Evolutionary conservation across 2,329 filamentous ascomycete species (phyloP), one percentile per base, ranked within the genome.

Genomic region (Chaetothyriales sp.): DNA sequence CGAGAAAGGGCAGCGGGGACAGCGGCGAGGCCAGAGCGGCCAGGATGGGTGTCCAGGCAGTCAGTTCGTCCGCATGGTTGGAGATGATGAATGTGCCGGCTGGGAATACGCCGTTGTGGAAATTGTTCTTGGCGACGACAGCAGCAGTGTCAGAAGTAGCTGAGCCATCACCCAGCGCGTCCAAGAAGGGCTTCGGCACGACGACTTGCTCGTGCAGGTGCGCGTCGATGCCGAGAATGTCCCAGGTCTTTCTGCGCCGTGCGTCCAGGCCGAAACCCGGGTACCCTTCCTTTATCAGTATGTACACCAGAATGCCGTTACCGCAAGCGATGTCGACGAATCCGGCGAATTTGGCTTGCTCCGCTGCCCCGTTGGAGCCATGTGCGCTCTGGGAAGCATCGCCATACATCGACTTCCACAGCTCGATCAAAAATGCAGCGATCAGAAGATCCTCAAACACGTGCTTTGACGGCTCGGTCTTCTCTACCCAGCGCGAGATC

Each of bases 281-380:
- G 66, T 88, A 97, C 9, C 89, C 89, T 68, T 97, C 89, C 54
- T 77, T 71, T 13, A 81, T 75, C 4, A 98, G 77, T 40, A 98
- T 78, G 63, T 94, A 80, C 6, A 94, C 86, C 1, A 98, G 77
- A 2, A 98, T 73, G 1, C 92, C 92, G 63, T 97, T 98, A 1
- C 92, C 92, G 64, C 92, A 97, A 4, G 90, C 92, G 46, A 98
- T 88, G 63, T 98, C 92, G 18, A 95, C 86, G 62, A 97, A 98
- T 0, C 90, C 89, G 0, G 88, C 86, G 61, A 95, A 95, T 5
- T 62, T 63, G 2, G 57, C 53, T 15, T 25, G 22, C 6, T 6
- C 22, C 22, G 6, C 6, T 25, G 3, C 3, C 3, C 22, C 22
- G 22, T 6, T 25, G 22, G 22, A 25, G 22, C 22, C 22, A 25